Evolutionary conservation across 1,284 basidiomycete genomes (phyloP), one percentile per base, ranked within the genome.

Genomic region (Boletus mariae): DNA sequence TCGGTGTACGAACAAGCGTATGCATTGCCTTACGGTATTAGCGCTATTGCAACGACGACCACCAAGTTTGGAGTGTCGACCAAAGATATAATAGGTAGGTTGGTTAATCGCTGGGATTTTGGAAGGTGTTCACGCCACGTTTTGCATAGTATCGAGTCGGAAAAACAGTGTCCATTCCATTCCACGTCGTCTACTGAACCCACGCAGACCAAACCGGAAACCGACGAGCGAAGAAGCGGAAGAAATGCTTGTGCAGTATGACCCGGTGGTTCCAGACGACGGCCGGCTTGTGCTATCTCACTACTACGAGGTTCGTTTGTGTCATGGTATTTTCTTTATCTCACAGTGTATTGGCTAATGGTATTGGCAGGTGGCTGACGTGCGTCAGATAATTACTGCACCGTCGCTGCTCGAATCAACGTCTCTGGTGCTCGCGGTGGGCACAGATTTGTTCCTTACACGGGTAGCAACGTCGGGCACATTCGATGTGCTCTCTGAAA

Each of bases 381-480:
- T 86, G 13, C 74, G 78, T 37, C 70, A 75, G 20, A 84, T 96
- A 49, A 63, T 86, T 20, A 87, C 92, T 1, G 80, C 89, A 0
- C 90, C 95, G 0, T 85, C 95, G 0, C 78, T 92, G 3, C 82
- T 98, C 31, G 96, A 99, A 71, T 94, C 91, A 5, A 98, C 94
- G 0, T 90, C 91, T 0, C 73, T 97, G n/a, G 82, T 98, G 10
- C 85, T 98, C 60, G 84, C 85, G 0, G 84, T 86, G 59, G 94
- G 94, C 5, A 77, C 94, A 13, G 96, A 98, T 71, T 75, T 95
- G 57, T 96, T 98, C 77, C 73, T 84, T 29, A 90, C 90, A 6
- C 81, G 92, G 13, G 79, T 93, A 4, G 82, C 91, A 37, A 94
- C 97, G 0, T 93, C 90, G 3, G 86, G 85, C 26, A 93, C 92